Evolutionary conservation across 2,329 filamentous ascomycete genomes (phyloP).

Genomic region (Magnaporthiopsis rhizophila): DNA sequence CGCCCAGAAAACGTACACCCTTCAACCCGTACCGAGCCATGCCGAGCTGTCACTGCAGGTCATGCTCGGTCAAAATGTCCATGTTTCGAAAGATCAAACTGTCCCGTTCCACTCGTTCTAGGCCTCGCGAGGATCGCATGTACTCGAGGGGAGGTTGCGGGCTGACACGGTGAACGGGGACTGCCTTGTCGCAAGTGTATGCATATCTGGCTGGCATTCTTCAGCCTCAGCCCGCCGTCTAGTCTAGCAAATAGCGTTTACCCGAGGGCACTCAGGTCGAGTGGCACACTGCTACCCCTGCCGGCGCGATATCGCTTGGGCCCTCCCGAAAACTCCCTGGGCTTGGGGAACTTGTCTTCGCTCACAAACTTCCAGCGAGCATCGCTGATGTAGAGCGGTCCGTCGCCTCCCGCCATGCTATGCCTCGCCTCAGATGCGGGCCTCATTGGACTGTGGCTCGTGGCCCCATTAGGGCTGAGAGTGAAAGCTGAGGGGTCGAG

Average conservation of each 20-base stretch:
- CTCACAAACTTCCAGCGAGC: slow-evolving; percentile 79
- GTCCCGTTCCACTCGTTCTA: not conserved
- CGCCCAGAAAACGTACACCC: not conserved
- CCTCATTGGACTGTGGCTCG: slow-evolving; percentile 38
- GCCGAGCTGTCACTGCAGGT: not conserved
- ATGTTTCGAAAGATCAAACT: not conserved
- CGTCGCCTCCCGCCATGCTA: slow-evolving; percentile 20
- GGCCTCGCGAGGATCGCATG: not conserved
- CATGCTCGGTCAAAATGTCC: not conserved
- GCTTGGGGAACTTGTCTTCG: slow-evolving; percentile 75
- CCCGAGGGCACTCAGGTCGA: slow-evolving; percentile 61
- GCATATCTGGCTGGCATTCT: not conserved
- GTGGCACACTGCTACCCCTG: slow-evolving; percentile 84
- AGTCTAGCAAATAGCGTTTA: not conserved
- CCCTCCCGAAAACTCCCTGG: slow-evolving; percentile 69
- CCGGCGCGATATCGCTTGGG: slow-evolving; percentile 80
- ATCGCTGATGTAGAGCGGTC: slow-evolving; percentile 55
- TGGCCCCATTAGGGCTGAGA: slow-evolving; percentile 54
- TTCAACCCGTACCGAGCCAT: not conserved
- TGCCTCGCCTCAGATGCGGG: slow-evolving; percentile 20
- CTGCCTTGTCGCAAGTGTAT: not conserved
- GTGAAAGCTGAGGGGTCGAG: slow-evolving; percentile 73
- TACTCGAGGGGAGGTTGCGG: too few species aligned
- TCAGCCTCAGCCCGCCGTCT: not conserved
- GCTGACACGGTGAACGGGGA: not conserved